phyloP scores from a whole-genome alignment of 495 filamentous ascomycete species.

The Xylaria acuta region DNA sequence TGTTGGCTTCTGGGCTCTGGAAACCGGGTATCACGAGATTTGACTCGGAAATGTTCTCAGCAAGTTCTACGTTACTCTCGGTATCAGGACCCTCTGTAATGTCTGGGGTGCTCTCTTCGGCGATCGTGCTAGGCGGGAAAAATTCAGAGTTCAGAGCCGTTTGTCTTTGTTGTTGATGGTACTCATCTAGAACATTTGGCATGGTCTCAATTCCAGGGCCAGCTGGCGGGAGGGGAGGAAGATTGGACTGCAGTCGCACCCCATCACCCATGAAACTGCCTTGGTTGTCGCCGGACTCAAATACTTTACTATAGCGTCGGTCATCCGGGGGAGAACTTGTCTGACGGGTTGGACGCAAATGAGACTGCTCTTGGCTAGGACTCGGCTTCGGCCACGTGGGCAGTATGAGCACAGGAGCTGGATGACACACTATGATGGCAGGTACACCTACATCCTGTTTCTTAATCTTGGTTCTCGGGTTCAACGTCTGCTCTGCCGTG shows the following conservation, averaged over 20 bases:
- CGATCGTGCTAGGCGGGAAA: slow-evolving; percentile 7
- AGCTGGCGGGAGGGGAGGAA: not conserved
- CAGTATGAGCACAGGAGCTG: not conserved
- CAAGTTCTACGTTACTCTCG: not conserved
- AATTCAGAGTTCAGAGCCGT: not conserved
- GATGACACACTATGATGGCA: not conserved
- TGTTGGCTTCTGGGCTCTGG: not conserved
- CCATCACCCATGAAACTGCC: not conserved
- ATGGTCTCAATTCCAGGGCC: not conserved
- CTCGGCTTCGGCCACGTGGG: not conserved
- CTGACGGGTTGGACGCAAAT: not conserved
- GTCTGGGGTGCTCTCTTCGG: not conserved
- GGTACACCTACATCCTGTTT: not conserved
- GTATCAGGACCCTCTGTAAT: not conserved
- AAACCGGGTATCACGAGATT: not conserved
- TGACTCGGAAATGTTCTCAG: not conserved
- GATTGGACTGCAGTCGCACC: not conserved
- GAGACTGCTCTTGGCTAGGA: not conserved
- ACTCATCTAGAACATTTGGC: not conserved
- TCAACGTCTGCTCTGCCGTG: not conserved
- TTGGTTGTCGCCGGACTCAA: not conserved
- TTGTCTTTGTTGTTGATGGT: not conserved
- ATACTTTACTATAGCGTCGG: slow-evolving; percentile 1
- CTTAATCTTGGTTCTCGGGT: not conserved
- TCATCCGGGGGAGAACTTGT: not conserved